Evolutionary conservation across 1,284 basidiomycete genomes (phyloP).

Genomic region (Waitea zeae): DNA sequence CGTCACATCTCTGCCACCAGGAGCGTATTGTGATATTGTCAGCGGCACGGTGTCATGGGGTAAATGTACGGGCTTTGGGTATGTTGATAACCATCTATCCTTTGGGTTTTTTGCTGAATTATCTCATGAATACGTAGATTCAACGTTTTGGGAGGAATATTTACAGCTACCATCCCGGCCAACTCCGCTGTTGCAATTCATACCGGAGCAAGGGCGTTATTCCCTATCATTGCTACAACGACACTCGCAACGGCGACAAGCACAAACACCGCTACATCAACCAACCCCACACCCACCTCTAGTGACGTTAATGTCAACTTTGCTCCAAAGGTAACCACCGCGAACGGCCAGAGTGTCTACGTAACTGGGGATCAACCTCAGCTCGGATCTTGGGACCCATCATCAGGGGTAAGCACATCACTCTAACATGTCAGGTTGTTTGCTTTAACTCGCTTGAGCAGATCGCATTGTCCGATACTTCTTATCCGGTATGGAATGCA

Average conservation of each 20-base stretch:
- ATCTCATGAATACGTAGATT: conserved; percentile 11
- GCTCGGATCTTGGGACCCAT: conserved; percentile 31
- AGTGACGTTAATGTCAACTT: conserved; percentile 27
- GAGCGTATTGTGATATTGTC: conserved; percentile 48
- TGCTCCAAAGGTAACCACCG: conserved; percentile 20
- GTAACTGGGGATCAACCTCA: conserved; percentile 35
- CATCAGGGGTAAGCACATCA: conserved; percentile 22
- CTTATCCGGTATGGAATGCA: conserved; percentile 39
- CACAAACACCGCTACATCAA: no score
- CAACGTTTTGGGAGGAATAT: conserved; percentile 26
- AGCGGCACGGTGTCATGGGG: conserved; percentile 17
- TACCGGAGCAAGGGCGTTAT: conserved; percentile 7
- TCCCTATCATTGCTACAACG: conserved; percentile 6
- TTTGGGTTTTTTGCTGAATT: background rate
- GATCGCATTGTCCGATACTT: conserved; percentile 33
- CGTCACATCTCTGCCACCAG: conserved; percentile 33
- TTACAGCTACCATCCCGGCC: conserved; percentile 34
- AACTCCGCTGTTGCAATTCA: conserved; percentile 44
- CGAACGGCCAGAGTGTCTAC: conserved; percentile 30
- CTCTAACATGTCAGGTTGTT: background rate
- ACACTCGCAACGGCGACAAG: conserved; percentile 4
- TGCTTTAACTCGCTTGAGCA: conserved; percentile 11
- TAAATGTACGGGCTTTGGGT: background rate
- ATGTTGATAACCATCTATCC: background rate
- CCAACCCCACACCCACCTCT: no score